Base-by-base conservation (phyloP, 495 filamentous ascomycete species). In the Hypoxylon fragiforme region DNA sequence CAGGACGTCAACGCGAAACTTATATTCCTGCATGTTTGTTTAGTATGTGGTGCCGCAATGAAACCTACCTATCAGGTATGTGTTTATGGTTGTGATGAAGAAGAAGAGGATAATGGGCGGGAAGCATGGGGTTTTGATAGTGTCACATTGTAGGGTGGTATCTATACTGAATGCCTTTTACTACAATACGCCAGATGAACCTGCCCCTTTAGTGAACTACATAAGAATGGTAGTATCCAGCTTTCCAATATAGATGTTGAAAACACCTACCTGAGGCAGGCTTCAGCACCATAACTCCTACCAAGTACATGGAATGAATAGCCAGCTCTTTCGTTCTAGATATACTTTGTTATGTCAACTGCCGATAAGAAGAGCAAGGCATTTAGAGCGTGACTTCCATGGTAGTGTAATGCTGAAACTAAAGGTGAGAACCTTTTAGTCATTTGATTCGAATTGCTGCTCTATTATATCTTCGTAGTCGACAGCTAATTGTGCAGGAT, bases 1-100 rank as follows among this genome's bases (percentile, higher is more conserved):
- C 42, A 88, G 68, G 1, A 81, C 67, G 53, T 83, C 79, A 5
- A 79, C 69, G 26, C 22, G 14, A n/a, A 47, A 19, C 20, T 39
- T 30, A 9, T n/a, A 31, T 18, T 36, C 43, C 7, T 50, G 26
- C 57, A 64, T 64, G n/a, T 14, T 42, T 48, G 28, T 13, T 8
- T 1, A 19, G 18, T 44, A 24, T 28, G 40, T 16, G 16, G 18
- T 9, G 42, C 16, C 32, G 16, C 19, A 15, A 11, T 2, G 22
- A 36, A 3, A 13, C 31, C n/a, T 34, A 9, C 7, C 24, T n/a
- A 28, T 4, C 24, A 9, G 24, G 4, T 4, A 4, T 28, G 24
- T 9, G 24, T 4, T 9, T 4, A 21, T 42, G 18, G 20, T 21
- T 38, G 20, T 14, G n/a, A n/a, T n/a, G n/a, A 13, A n/a, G 13